Base-by-base conservation (phyloP, 768 basidiomycete species). In the Leccinum subtestaceum region DNA sequence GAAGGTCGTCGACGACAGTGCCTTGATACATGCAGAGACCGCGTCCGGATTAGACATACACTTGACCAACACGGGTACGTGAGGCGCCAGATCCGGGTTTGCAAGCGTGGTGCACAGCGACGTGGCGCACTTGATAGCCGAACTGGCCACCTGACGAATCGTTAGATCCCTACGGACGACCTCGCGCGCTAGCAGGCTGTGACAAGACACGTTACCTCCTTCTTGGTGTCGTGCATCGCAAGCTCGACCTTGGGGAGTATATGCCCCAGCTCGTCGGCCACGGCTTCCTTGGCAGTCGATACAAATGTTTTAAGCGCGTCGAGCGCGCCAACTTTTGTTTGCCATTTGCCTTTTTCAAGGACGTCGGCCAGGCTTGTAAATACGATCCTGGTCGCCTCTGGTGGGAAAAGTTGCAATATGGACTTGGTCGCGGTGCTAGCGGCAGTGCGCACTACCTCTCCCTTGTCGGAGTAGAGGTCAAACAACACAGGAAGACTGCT, bases 141-240 rank as follows among this genome's bases (percentile, higher is more conserved):
- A 88, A 55, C 80, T 78, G 12, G 94, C 88, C 32, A 98, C 94
- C 93, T 94, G 57, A 19, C 7, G 36, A 7, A 25, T 52, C 48
- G 48, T 72, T 46, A 67, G 60, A 54, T 27, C 53, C 19, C 17
- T n/a, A 15, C 45, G n/a, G 43, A 45, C 11, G 2, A n/a, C 31
- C 21, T 10, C n/a, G 40, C 40, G n/a, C n/a, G 40, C 40, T 21
- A 49, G 13, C 23, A 34, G 38, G 11, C 81, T 65, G 47, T 31
- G 45, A 56, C 36, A 19, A 19, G 27, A 17, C 59, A 93, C 95
- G 27, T 45, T 60, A 93, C 95, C 83, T 98, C 96, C 66, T 84
- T 75, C 74, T 98, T 98, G 59, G 96, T 98, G 75, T 98, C 96
- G 67, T 96, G 93, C 95, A 98, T 95, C 5, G 93, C 87, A 36